Percentiles rank a stretch among this genome's conserved stretches.
Conservation (phyloP, 108 stramenopile genomes). For the Fragilaria crotonensis region DNA sequence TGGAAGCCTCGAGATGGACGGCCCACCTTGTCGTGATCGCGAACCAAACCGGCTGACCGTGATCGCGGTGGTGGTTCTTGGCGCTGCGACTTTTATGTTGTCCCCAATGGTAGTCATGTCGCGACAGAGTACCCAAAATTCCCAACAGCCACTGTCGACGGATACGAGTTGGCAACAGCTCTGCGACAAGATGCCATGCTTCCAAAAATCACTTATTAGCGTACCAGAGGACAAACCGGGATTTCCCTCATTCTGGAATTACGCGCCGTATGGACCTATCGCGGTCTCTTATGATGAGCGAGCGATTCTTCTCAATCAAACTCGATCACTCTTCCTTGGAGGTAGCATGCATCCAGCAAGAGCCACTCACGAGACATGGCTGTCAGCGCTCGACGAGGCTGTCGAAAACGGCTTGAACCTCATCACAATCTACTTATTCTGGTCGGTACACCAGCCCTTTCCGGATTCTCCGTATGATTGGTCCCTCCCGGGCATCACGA, state of each 20-base stretch:
- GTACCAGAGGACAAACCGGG: conserved; percentile 7
- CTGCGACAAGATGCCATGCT: too few relatives aligned
- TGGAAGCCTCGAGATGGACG: too few relatives aligned
- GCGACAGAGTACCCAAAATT: too few relatives aligned
- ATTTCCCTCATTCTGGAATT: conserved; percentile 29
- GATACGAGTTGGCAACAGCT: too few relatives aligned
- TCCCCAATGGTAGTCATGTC: too few relatives aligned
- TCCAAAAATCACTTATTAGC: background rate
- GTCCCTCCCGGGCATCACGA: too few relatives aligned
- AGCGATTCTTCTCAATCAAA: conserved; percentile 28
- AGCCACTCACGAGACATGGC: conserved; percentile 31
- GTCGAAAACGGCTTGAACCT: conserved; percentile 43
- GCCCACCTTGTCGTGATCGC: too few relatives aligned
- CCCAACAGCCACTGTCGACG: too few relatives aligned
- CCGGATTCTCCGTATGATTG: too few relatives aligned
- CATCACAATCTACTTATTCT: conserved; percentile 51
- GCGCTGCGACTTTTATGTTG: too few relatives aligned
- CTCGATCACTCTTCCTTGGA: conserved; percentile 28
- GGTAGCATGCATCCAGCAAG: conserved; percentile 49
- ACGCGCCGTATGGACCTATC: conserved; percentile 19
- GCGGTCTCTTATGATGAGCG: conserved; percentile 33
- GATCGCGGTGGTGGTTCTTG: too few relatives aligned
- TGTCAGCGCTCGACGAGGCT: conserved; percentile 32
- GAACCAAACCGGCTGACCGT: too few relatives aligned
- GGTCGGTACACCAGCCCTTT: conserved; percentile 42